phyloP scores from a whole-genome alignment of 345 rosid species.

The Melaleuca alternifolia region DNA sequence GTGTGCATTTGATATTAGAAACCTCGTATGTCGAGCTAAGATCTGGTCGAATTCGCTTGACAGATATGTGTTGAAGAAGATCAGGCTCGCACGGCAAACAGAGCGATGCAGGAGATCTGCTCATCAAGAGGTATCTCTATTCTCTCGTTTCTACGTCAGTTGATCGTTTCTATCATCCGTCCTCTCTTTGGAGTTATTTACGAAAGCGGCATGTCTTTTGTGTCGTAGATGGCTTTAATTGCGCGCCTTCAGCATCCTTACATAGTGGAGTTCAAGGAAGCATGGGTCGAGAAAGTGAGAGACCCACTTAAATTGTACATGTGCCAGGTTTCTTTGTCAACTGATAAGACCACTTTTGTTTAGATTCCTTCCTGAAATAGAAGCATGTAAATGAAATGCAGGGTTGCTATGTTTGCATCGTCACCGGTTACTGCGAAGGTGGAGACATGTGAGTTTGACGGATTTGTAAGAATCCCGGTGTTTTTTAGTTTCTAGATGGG shows the following conservation, averaged over 20 bases:
- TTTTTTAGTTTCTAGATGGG: neutral
- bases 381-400: constrained; percentile 17
- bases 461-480: neutral
- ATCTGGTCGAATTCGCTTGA: neutral
- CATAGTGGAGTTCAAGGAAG: constrained; percentile 96
- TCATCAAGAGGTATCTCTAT: constrained; percentile 71
- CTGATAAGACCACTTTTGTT: neutral
- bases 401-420: constrained; percentile 99
- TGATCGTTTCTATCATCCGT: neutral
- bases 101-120: constrained; percentile 98
- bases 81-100: constrained; percentile 88
- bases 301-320: neutral
- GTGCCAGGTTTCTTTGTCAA: neutral
- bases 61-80: constrained; percentile 98
- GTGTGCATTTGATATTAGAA: neutral
- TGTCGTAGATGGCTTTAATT: constrained; percentile 76
- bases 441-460: constrained; percentile 88
- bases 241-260: constrained; percentile 89
- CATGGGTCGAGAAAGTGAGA: constrained; percentile 97
- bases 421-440: constrained; percentile 98
- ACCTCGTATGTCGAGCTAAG: neutral
- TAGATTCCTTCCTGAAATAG: constrained; percentile 5
- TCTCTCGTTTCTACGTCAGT: neutral
- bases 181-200: neutral
- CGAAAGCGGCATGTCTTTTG: constrained; percentile 3